phyloP scores from a whole-genome alignment of 2,329 filamentous ascomycete genomes.

The Cladophialophora bantiana region DNA sequence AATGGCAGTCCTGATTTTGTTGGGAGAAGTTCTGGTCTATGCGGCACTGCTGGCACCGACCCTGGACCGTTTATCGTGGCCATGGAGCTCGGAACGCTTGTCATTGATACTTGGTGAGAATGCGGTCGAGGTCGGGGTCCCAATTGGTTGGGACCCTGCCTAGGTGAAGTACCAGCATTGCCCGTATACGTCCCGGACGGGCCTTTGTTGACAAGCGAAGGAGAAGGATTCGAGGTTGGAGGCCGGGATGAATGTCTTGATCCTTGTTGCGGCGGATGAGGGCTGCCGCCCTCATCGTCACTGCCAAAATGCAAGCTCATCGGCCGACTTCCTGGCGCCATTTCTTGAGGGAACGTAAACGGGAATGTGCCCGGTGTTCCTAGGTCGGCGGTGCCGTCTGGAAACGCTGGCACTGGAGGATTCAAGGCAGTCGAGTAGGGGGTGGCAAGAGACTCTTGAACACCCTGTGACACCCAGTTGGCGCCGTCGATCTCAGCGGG shows the following conservation, averaged over 20 bases:
- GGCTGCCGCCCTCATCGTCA: slow-evolving; percentile 41
- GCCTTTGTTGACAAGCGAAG: slow-evolving; percentile 39
- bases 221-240: slow-evolving; percentile 42
- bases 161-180: slow-evolving; percentile 25
- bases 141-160: slow-evolving; percentile 23
- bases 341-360: slow-evolving; percentile 39
- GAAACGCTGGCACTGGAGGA: slow-evolving; percentile 36
- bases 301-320: slow-evolving; percentile 41
- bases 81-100: slow-evolving; percentile 28
- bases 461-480: slow-evolving; percentile 32
- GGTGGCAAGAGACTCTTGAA: slow-evolving; percentile 35
- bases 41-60: slow-evolving; percentile 8
- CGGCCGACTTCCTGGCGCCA: slow-evolving; percentile 32
- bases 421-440: slow-evolving; percentile 37
- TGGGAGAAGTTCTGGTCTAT: slow-evolving; percentile 30
- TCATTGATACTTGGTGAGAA: slow-evolving; percentile 34
- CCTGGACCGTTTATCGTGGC: slow-evolving; percentile 17
- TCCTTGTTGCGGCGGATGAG: slow-evolving; percentile 33
- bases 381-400: slow-evolving; percentile 37
- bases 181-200: slow-evolving; percentile 18
- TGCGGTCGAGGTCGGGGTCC: slow-evolving; percentile 29
- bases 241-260: slow-evolving; percentile 38
- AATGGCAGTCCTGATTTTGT: slow-evolving; percentile 30
- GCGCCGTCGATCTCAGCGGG: slow-evolving; percentile 23
- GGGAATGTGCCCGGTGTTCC: slow-evolving; percentile 32